Conservation (phyloP, 1,139 yeast genomes). For the Diutina rugosa region DNA sequence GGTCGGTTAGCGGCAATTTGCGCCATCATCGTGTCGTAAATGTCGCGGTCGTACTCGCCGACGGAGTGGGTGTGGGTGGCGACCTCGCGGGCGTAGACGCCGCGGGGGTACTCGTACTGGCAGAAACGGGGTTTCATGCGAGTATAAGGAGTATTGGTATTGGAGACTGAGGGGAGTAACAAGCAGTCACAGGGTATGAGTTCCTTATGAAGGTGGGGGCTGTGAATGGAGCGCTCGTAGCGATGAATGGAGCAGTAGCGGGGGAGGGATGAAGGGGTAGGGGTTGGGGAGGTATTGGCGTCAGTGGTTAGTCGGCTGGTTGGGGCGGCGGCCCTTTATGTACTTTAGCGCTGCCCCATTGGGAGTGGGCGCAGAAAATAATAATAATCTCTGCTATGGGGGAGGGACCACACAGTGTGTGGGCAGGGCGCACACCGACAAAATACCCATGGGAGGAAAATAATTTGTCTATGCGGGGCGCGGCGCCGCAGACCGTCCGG, state of each 20-base stretch:
- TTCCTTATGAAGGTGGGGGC: too few relatives aligned
- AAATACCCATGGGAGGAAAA: background rate
- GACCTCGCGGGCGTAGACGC: slow-evolving; percentile 38
- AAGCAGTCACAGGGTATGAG: too few relatives aligned
- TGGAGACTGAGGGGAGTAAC: background rate
- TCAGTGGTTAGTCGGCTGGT: background rate
- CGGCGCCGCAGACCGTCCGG: background rate
- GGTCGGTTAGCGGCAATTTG: slow-evolving; percentile 23
- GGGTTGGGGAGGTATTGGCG: background rate
- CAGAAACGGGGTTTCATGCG: slow-evolving; percentile 7
- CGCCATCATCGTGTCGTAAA: slow-evolving; percentile 27
- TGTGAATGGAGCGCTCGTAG: too few relatives aligned
- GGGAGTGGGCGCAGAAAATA: background rate
- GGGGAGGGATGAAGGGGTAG: background rate
- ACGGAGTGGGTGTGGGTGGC: slow-evolving; percentile 30
- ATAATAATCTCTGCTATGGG: too few relatives aligned
- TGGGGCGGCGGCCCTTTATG: background rate
- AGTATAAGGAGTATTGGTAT: background rate
- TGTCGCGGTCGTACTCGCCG: slow-evolving; percentile 41
- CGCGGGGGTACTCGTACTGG: slow-evolving; percentile 33
- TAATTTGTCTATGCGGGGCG: background rate
- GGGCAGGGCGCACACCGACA: too few relatives aligned
- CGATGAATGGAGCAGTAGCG: too few relatives aligned
- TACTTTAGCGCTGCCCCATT: background rate
- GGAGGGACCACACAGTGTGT: too few relatives aligned